Percentiles rank a stretch among this genome's conserved stretches.
phyloP scores from a whole-genome alignment of 2,329 filamentous ascomycete genomes.

The Xylaria arbuscula region DNA sequence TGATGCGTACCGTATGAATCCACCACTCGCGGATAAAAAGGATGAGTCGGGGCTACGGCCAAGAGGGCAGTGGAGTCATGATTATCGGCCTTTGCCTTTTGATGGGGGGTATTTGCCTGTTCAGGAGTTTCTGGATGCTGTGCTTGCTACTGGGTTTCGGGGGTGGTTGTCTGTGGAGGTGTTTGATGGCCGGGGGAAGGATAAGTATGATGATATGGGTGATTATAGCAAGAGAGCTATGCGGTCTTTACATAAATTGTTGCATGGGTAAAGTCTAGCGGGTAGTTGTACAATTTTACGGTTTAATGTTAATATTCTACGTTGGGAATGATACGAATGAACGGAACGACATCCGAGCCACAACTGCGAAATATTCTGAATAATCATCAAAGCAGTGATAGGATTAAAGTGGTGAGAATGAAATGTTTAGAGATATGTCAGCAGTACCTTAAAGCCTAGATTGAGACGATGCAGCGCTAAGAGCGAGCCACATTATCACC shows the following conservation, averaged over 20 bases:
- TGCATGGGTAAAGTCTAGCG: conserved; percentile 32
- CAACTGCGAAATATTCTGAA: too few species aligned
- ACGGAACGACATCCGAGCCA: too few species aligned
- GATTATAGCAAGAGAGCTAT: conserved; percentile 64
- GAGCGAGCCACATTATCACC: conserved; percentile 11
- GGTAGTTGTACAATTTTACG: neutral
- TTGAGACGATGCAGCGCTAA: neutral
- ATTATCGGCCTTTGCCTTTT: conserved; percentile 75
- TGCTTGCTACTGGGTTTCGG: conserved; percentile 73
- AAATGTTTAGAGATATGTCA: neutral
- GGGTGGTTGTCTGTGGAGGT: conserved; percentile 77
- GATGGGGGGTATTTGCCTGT: conserved; percentile 78
- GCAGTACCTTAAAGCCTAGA: neutral
- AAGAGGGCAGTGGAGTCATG: conserved; percentile 76
- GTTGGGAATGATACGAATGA: neutral
- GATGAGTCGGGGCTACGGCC: conserved; percentile 67
- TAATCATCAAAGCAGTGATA: too few species aligned
- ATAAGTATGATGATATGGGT: conserved; percentile 58
- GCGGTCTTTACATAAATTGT: conserved; percentile 56
- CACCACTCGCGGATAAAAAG: conserved; percentile 63
- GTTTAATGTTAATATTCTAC: neutral
- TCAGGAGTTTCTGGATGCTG: conserved; percentile 70
- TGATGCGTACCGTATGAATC: conserved; percentile 74
- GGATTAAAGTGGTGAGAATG: neutral
- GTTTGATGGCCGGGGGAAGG: conserved; percentile 69